Base-by-base conservation (phyloP, 2,329 filamentous ascomycete genomes). In the Ceratocystis ficicola region DNA sequence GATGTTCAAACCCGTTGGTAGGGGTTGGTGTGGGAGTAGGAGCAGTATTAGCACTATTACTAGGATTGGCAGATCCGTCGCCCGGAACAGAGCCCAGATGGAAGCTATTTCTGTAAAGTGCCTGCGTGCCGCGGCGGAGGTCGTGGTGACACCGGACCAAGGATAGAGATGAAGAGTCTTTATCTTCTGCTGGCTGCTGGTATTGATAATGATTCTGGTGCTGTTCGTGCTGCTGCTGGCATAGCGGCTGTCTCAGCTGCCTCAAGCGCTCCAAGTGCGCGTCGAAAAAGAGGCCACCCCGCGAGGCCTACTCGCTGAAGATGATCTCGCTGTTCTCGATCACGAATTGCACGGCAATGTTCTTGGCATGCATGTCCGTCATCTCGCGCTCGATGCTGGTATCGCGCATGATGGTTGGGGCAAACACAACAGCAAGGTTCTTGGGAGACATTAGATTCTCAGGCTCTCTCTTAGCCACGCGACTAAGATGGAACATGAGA, bases 361-460 rank as follows among this genome's bases (percentile, higher is more conserved):
- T 95, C 81, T 97, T 96, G 71, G 87, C 83, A 73, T 94, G 89
- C 81, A 96, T 95, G 74, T 99, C 94, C 36, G 87, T 93, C 86
- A 99, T 95, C 75, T 99, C 94, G 68, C 91, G 86, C 74, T 95
- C 90, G 68, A 97, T 83, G 72, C 87, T 93, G 73, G 86, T 82
- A 66, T 95, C 91, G 70, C 93, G 85, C 90, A 99, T 95, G 71
- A 99, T 95, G 0, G 94, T 99, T 6, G 94, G 94, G 7, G 94
- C 94, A 74, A 99, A 99, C 46, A 99, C 94, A 52, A 99, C 94
- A 2, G 94, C 91, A 68, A 97, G 78, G 73, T 99, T 99, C 76
- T 95, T 89, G 66, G 93, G 89, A 28, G 90, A 96, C 94, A 99
- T 99, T 74, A 96, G 76, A 73, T 97, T 97, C 74, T 95, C 88